These are phyloP conservation scores for Fusarium sp. DNA, from an alignment of 2,329 filamentous ascomycete species.

Conservation along the genomic window DNA sequence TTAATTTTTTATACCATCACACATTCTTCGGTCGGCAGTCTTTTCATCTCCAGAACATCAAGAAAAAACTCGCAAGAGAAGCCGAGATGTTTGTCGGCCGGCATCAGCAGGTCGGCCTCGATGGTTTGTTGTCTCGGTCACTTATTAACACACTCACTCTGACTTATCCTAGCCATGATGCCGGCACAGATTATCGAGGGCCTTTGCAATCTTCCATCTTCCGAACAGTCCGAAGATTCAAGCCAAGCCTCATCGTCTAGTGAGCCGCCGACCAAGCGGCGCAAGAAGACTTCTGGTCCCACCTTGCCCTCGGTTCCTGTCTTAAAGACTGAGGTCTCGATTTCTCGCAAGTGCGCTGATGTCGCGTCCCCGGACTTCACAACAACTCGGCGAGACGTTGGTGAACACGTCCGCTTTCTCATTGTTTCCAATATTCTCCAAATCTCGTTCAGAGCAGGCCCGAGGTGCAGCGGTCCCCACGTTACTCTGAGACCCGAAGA, in stretches of 20 bases:
- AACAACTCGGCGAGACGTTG: conserved; percentile 33
- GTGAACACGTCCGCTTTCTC: conserved; percentile 41
- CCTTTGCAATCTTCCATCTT: conserved; percentile 38
- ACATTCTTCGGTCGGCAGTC: neutral
- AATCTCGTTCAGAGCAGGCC: conserved; percentile 15
- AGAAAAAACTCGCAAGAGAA: neutral
- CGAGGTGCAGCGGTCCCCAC: neutral
- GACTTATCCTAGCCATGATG: conserved; percentile 37
- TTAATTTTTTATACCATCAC: conserved; percentile 12
- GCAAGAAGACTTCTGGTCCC: conserved; percentile 39
- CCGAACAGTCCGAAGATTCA: conserved; percentile 8
- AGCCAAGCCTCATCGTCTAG: conserved; percentile 17
- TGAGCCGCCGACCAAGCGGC: conserved; percentile 48
- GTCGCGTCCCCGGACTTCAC: conserved; percentile 6
- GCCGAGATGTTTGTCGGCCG: neutral
- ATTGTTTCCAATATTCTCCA: conserved; percentile 28
- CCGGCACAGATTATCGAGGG: conserved; percentile 39
- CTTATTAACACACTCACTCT: conserved; percentile 1
- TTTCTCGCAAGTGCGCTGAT: conserved; percentile 44
- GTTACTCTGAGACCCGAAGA: conserved; percentile 44
- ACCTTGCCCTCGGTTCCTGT: conserved; percentile 41
- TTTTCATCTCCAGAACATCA: neutral
- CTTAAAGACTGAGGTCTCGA: conserved; percentile 37
- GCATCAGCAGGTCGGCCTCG: conserved; percentile 33
- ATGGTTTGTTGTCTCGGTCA: conserved; percentile 39